Percentiles rank a stretch among this genome's conserved stretches.
Conservation (phyloP, 192 early-diverging fungal species). For the Backusella mclennaniae region DNA sequence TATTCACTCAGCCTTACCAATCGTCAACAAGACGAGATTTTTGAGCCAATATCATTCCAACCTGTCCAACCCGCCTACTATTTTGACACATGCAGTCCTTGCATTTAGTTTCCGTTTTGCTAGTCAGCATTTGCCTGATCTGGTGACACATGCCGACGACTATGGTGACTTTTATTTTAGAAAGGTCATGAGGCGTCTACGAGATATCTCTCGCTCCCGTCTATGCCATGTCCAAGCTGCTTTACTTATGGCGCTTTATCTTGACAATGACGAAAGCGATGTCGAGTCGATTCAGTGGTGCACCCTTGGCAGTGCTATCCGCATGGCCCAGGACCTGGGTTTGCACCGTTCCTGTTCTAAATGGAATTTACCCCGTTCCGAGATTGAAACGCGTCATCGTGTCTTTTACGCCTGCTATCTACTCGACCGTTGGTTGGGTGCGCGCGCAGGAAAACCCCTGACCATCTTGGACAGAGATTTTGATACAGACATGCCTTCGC, state of each 20-base stretch:
- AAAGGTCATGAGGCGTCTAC: conserved; percentile 22
- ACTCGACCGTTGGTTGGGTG: conserved; percentile 37
- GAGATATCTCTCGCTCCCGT: conserved; percentile 13
- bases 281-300: conserved; percentile 33
- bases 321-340: conserved; percentile 61
- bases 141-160: not conserved
- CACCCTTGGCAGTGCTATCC: conserved; percentile 41
- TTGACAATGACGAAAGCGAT: conserved; percentile 29
- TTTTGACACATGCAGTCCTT: conserved; percentile 15
- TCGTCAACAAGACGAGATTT: conserved; percentile 29
- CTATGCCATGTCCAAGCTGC: conserved; percentile 27
- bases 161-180: conserved; percentile 4
- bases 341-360: conserved; percentile 51
- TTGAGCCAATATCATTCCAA: conserved; percentile 12
- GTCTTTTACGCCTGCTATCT: conserved; percentile 31
- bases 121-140: not conserved
- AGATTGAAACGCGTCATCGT: conserved; percentile 48
- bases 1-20: conserved; percentile 26
- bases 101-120: conserved; percentile 25
- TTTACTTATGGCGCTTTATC: conserved; percentile 23
- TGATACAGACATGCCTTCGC: conserved; percentile 30
- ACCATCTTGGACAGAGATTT: conserved; percentile 44
- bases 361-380: conserved; percentile 48
- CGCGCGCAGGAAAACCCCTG: conserved; percentile 48
- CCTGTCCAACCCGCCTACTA: not conserved